Conservation (phyloP, 495 filamentous ascomycete genomes). For the Trichoderma virens region DNA sequence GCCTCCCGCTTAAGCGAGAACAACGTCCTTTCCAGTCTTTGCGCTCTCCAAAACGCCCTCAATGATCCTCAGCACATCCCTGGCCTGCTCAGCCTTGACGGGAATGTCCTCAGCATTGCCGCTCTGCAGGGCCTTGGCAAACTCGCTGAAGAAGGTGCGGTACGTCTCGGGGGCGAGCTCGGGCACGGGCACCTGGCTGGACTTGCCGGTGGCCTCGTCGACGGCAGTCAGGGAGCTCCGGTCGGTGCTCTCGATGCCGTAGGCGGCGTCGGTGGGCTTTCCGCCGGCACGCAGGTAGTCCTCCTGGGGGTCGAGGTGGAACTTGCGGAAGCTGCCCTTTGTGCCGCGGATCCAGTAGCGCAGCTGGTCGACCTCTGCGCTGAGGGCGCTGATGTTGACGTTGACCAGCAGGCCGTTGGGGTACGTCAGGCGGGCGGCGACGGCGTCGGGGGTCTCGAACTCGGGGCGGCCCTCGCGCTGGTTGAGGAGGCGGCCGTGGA, state of each 20-base stretch:
- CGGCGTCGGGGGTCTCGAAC: constrained; percentile 55
- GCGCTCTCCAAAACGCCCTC: constrained; percentile 67
- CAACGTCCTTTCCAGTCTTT: constrained; percentile 52
- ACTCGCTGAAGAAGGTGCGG: constrained; percentile 60
- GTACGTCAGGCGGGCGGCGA: constrained; percentile 65
- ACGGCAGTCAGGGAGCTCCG: constrained; percentile 35
- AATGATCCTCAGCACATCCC: constrained; percentile 65
- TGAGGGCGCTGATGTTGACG: constrained; percentile 63
- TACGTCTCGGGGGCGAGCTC: constrained; percentile 67
- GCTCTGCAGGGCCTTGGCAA: constrained; percentile 57
- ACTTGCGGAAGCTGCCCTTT: constrained; percentile 76
- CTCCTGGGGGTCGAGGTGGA: constrained; percentile 73
- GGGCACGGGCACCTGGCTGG: constrained; percentile 37
- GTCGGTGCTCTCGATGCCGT: constrained; percentile 52
- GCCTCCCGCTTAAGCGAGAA: constrained; percentile 21
- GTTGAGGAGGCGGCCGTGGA: constrained; percentile 61
- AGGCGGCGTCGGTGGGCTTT: constrained; percentile 54
- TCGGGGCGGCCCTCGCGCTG: constrained; percentile 47
- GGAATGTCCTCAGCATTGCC: constrained; percentile 53
- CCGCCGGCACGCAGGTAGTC: constrained; percentile 66
- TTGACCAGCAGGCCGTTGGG: constrained; percentile 49
- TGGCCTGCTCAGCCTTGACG: constrained; percentile 63
- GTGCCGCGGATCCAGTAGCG: constrained; percentile 76
- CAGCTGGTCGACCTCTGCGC: constrained; percentile 61
- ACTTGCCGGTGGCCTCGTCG: constrained; percentile 27